These are phyloP conservation scores for Tilletia setariae DNA, from an alignment of 1,284 basidiomycete genomes.

Conservation along the genomic window DNA sequence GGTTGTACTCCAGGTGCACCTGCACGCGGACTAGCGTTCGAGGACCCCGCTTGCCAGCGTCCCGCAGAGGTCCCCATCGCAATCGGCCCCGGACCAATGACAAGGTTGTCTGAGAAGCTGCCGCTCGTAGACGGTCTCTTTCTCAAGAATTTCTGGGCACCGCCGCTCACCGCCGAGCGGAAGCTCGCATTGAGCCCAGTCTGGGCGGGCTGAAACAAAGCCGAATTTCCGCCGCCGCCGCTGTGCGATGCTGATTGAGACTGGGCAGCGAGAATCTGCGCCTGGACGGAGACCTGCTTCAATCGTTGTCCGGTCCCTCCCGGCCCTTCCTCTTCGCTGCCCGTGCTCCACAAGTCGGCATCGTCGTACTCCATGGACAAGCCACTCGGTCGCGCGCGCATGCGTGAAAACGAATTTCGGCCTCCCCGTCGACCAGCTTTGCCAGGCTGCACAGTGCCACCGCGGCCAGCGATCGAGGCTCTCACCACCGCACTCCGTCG, in stretches of 20 bases:
- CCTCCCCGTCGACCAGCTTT: slow-evolving; percentile 23
- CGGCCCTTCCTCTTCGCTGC: slow-evolving; percentile 30
- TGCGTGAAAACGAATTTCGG: slow-evolving; percentile 32
- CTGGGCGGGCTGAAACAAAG: not conserved
- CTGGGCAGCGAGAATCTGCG: not conserved
- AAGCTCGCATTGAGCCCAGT: not conserved
- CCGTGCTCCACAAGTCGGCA: slow-evolving; percentile 41
- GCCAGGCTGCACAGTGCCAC: slow-evolving; percentile 35
- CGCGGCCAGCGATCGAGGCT: slow-evolving; percentile 35
- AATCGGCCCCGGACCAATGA: not conserved
- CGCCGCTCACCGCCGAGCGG: not conserved
- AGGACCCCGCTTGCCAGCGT: not conserved
- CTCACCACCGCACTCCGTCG: slow-evolving; percentile 32
- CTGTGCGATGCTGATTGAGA: not conserved
- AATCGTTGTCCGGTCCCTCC: not conserved
- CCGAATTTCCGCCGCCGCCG: too few relatives aligned
- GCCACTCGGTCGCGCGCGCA: slow-evolving; percentile 31
- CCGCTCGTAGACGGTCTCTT: slow-evolving; percentile 9
- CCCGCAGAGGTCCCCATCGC: not conserved
- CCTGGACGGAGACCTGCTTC: not conserved
- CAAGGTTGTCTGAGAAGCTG: not conserved
- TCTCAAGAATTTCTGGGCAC: not conserved
- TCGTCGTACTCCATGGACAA: slow-evolving; percentile 37
- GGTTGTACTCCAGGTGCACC: not conserved
- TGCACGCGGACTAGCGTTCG: not conserved